Conservation (phyloP, 1,139 yeast genomes). For the Oligophagozyma castellii region DNA sequence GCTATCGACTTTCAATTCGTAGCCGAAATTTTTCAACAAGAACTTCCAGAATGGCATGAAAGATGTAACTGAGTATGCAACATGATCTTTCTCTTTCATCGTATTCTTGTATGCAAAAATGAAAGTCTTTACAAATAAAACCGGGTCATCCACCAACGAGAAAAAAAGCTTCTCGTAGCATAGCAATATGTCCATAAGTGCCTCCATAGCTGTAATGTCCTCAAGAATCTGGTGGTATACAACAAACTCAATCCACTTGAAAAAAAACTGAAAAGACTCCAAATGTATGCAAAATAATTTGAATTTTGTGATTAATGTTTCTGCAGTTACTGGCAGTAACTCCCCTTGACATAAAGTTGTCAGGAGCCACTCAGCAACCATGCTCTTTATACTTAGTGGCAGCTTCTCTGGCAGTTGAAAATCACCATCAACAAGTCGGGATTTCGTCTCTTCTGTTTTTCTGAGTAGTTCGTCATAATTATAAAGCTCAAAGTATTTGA, state of each 20-base stretch:
- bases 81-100: conserved; percentile 13
- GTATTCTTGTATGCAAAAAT: conserved; percentile 17
- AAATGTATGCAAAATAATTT: conserved; percentile 16
- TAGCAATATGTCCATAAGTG: conserved; percentile 19
- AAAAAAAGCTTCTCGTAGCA: conserved; percentile 20
- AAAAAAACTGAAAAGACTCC: conserved; percentile 19
- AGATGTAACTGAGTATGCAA: conserved; percentile 14
- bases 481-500: conserved; percentile 13
- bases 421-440: conserved; percentile 6
- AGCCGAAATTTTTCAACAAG: conserved; percentile 19
- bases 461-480: conserved; percentile 16
- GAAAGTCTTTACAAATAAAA: conserved; percentile 21
- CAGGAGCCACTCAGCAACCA: conserved; percentile 23
- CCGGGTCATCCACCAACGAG: conserved; percentile 22
- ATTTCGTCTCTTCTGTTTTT: conserved; percentile 14
- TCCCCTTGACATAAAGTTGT: conserved; percentile 16
- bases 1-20: conserved; percentile 17
- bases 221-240: conserved; percentile 21
- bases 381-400: conserved; percentile 19
- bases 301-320: conserved; percentile 12
- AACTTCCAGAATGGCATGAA: conserved; percentile 24
- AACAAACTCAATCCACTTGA: conserved; percentile 24
- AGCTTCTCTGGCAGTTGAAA: neutral
- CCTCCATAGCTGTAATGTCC: conserved; percentile 18
- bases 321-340: conserved; percentile 9